Base-by-base conservation (phyloP, 805 yeast species). In the Babjeviella inositovora region DNA sequence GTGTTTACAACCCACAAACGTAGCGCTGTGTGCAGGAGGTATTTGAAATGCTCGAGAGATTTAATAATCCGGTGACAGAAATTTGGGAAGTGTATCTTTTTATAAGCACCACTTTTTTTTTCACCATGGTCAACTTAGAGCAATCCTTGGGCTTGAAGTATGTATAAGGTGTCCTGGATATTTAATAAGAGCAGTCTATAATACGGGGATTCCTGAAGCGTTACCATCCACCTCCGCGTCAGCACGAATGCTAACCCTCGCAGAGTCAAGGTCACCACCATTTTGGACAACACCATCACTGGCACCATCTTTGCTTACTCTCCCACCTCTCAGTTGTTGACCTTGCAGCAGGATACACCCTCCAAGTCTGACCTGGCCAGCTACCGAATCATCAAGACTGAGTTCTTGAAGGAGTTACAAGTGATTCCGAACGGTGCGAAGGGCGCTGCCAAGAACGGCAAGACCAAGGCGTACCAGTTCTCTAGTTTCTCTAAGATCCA, bases 301-400 rank as follows among this genome's bases (percentile, higher is more conserved):
- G 93, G 90, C 2, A 49, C 58, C 15, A 58, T 79, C 18, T 72
- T 69, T 40, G 60, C 82, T 7, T 72, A 63, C 40, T 63, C 67
- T 27, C 52, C 70, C 5, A 57, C 54, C 25, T 27, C 50, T 41
- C 55, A 58, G 19, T 41, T 67, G n/a, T 30, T 65, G 13, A 42
- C 62, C 2, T 36, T 57, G 25, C 39, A 35, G 18, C 38, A 40
- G 19, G 39, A 39, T 11, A 28, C 34, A 7, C 28, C 27, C 13
- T 30, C 30, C 17, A 29, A 27, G 2, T 20, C 37, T 4, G 37
- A 25, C 22, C 30, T 25, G 32, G 37, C 28, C 26, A 41, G 33
- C 16, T 70, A 63, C 42, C 57, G 62, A 28, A 47, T 74, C 22
- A 48, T 75, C 24, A 70, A 70, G 37, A 53, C 68, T 6, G 41